Percentiles rank a stretch among this genome's conserved stretches.
These are phyloP conservation scores for Botrytis hyacinthi DNA, from an alignment of 2,329 filamentous ascomycete genomes.

Conservation along the genomic window DNA sequence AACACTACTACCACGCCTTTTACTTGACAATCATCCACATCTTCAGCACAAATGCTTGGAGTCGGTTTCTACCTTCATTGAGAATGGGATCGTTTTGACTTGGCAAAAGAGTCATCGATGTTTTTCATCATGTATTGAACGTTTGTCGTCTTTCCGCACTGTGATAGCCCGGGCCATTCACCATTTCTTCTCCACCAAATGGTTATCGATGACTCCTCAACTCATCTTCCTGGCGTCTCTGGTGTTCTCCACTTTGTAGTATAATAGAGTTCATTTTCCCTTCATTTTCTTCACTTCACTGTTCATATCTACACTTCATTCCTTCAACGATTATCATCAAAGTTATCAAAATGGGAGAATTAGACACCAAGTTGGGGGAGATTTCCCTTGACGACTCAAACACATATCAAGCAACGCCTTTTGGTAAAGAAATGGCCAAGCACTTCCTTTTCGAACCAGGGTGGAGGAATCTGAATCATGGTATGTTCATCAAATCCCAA, in stretches of 20 bases:
- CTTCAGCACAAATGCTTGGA: background rate
- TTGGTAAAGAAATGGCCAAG: conserved; percentile 39
- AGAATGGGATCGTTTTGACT: background rate
- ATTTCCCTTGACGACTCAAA: conserved; percentile 24
- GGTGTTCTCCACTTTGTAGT: conserved; percentile 4
- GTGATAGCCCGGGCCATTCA: background rate
- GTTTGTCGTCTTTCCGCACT: background rate
- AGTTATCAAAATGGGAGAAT: conserved; percentile 14
- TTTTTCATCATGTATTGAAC: background rate
- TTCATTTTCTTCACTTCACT: background rate
- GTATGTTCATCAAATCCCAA: conserved; percentile 28
- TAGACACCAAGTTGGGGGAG: conserved; percentile 26
- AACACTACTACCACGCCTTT: background rate
- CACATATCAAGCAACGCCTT: conserved; percentile 33
- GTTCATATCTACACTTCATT: background rate
- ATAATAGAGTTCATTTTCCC: conserved; percentile 1
- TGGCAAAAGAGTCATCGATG: background rate
- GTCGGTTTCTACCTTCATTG: background rate
- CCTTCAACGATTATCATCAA: background rate
- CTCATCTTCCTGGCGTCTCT: background rate
- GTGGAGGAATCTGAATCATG: conserved; percentile 41
- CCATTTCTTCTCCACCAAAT: background rate
- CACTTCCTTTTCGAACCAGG: conserved; percentile 38
- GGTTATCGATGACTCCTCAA: conserved; percentile 7
- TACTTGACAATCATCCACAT: background rate